phyloP scores from a whole-genome alignment of 2,329 filamentous ascomycete species.

The Neocatenulostroma microsporum region DNA sequence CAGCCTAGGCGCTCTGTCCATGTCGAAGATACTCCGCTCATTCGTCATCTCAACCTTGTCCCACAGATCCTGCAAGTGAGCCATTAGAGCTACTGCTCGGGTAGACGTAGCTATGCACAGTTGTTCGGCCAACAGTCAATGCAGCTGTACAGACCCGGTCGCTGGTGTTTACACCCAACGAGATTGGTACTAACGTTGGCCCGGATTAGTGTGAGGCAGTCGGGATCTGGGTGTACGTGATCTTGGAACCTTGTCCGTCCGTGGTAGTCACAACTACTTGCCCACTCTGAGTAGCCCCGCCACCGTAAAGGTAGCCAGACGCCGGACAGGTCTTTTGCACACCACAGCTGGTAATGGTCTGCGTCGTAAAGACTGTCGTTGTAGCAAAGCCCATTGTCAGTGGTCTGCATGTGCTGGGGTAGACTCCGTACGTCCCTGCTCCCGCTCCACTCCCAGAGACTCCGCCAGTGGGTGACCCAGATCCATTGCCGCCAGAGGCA shows the following conservation, averaged over 20 bases:
- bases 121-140: no score
- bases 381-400: constrained; percentile 23
- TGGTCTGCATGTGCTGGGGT: constrained; percentile 18
- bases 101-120: no score
- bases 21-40: constrained; percentile 19
- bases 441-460: constrained; percentile 1
- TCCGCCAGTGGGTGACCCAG: no score
- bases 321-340: constrained; percentile 23
- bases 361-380: constrained; percentile 26
- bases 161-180: no score
- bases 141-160: no score
- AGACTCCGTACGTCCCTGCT: no score
- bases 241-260: constrained; percentile 10
- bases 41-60: constrained; percentile 12
- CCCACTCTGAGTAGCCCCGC: constrained; percentile 12
- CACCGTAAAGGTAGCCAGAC: constrained; percentile 18
- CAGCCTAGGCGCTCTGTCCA: no score
- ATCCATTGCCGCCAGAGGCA: no score
- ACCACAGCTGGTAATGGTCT: constrained; percentile 25
- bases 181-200: no score
- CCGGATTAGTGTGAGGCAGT: no score
- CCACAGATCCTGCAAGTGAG: constrained; percentile 19
- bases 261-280: constrained; percentile 17
- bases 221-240: constrained; percentile 18
- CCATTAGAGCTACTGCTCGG: no score